A percentile compares a stretch with the other conserved stretches of the same genome.
phyloP scores from a whole-genome alignment of 768 basidiomycete genomes.

The Dioszegia hungarica region DNA sequence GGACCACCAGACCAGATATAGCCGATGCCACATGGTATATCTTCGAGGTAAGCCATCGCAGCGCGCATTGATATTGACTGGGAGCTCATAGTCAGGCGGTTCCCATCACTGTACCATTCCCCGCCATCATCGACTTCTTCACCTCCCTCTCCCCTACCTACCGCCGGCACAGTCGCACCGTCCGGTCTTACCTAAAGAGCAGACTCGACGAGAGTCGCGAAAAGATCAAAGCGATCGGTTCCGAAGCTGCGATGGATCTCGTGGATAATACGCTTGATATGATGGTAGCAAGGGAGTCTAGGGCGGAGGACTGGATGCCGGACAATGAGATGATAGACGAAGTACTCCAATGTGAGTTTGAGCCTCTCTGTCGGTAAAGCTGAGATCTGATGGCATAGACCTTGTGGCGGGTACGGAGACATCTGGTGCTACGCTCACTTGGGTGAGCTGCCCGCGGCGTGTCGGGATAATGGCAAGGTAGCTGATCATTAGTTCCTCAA shows the following conservation, averaged over 20 bases:
- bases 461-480: background rate
- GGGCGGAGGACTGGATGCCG: constrained; percentile 25
- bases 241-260: constrained; percentile 21
- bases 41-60: constrained; percentile 21
- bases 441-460: constrained; percentile 11
- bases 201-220: constrained; percentile 15
- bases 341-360: constrained; percentile 27
- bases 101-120: constrained; percentile 22
- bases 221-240: constrained; percentile 14
- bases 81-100: constrained; percentile 15
- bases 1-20: constrained; percentile 7
- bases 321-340: constrained; percentile 38
- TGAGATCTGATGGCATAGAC: constrained; percentile 13
- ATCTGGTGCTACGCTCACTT: constrained; percentile 24
- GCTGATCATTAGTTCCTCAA: constrained; percentile 23
- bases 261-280: constrained; percentile 42
- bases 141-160: constrained; percentile 16
- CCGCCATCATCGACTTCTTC: constrained; percentile 21
- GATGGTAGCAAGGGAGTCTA: constrained; percentile 27
- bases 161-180: background rate
- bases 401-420: constrained; percentile 38
- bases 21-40: constrained; percentile 18
- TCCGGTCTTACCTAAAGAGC: constrained; percentile 19
- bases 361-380: background rate
- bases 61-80: background rate